These are phyloP conservation scores for Citrullus amarus DNA, from an alignment of 306 rosid species.

Conservation along the genomic window DNA sequence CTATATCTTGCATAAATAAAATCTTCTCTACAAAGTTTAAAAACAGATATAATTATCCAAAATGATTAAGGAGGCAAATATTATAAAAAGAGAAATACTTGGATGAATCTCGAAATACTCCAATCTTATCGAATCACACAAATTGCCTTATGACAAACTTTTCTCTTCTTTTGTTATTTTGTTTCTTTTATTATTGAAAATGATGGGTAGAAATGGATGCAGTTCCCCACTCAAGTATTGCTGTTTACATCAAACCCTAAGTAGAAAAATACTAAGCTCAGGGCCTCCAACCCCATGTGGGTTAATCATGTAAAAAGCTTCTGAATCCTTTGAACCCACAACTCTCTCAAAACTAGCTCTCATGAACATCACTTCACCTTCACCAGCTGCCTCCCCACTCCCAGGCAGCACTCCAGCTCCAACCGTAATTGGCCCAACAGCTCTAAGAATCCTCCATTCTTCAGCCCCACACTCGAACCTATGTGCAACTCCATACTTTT, in stretches of 20 bases:
- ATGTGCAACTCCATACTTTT: conserved; percentile 58
- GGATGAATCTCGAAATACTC: no score
- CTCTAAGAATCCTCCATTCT: conserved; percentile 75
- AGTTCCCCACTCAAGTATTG: no score
- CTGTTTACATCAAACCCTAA: conserved; percentile 35
- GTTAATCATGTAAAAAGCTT: conserved; percentile 77
- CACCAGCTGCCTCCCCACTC: conserved; percentile 6
- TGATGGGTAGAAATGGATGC: no score
- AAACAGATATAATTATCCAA: no score
- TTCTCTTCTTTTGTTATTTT: no score
- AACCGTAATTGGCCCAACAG: conserved; percentile 66
- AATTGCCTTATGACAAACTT: no score
- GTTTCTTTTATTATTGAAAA: no score
- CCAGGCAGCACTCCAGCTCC: conserved; percentile 79
- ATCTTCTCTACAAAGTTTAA: no score
- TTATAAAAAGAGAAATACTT: no score
- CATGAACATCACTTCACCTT: conserved; percentile 76
- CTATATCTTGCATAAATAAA: no score
- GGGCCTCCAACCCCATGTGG: conserved; percentile 73
- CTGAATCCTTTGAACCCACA: conserved; percentile 75
- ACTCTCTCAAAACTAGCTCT: conserved; percentile 86
- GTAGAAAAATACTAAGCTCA: conserved; percentile 68
- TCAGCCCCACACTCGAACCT: conserved; percentile 45
- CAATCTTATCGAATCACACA: no score
- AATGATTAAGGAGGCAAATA: no score